Evolutionary conservation across 495 filamentous ascomycete species (phyloP), one percentile per base, ranked within the genome.

Genomic region (Penicillium malachiteum): DNA sequence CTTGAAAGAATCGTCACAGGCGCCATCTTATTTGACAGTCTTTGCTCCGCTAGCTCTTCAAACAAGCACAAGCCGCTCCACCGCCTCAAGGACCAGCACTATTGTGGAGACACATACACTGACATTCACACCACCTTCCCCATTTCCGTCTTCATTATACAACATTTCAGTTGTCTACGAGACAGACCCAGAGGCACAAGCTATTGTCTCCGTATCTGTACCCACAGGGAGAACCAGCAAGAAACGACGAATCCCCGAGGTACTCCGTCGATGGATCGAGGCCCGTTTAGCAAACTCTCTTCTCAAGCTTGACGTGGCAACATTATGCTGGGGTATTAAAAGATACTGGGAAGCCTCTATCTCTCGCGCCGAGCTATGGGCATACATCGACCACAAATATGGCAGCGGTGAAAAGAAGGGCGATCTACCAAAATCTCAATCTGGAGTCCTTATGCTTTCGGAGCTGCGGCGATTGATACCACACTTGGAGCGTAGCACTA

Each of bases 321-420:
- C 73, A 7, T 64, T 77, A 3, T 76, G 76, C 52, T 72, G 72
- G 69, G 73, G 72, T 18, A 71, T 77, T 33, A 76, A 73, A 30
- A 63, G 71, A 9, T 76, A 73, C 56, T 78, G 76, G 73, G 76
- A 76, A 64, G 68, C 65, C 13, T 56, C 63, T 30, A 49, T 77
- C 17, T 62, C 65, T 14, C 70, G 75, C 3, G 76, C 76, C 32
- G 63, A 65, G 31, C 48, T 77, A 43, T 77, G 74, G 76, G 58
- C 70, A 12, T 61, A 62, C 21, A 61, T 77, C 26, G 68, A 72
- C 16, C 48, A 62, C 9, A 68, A 67, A 40, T 55, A 72, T 38
- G 57, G 55, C 7, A 40, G 57, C 11, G 41, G 11, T 35, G 41
- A 31, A 4, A 14, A 33, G 12, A 44, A 52, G 21, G 18, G 48